Evolutionary conservation across 345 rosid species (phyloP), one percentile per base, ranked within the genome.

Genomic region (Fremontodendron californicum): DNA sequence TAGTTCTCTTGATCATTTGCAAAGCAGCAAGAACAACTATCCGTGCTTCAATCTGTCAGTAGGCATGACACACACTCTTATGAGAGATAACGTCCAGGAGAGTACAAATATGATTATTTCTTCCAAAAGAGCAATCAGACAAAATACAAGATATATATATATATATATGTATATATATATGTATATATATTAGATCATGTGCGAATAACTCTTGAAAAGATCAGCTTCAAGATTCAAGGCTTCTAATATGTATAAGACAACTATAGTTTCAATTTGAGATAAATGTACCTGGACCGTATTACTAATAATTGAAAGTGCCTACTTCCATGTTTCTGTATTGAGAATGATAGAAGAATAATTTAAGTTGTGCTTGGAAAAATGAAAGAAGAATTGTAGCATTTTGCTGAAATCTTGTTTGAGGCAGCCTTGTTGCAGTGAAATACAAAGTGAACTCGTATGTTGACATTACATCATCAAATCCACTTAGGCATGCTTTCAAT

Each of bases 11-110:
- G 80, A 93, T 90, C 97, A 91, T 91, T 64, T 89, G 84, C 55
- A 91, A 84, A 78, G 91, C 94, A 37, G 98, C 95, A 54, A 94
- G 90, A 81, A 93, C 90, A 78, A 94, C 90, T 64, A 93, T 94
- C 74, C 97, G 93, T 77, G 93, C 91, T 84, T 94, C 98, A 81
- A 91, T 90, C 97, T 94, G 88, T 82, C 79, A 61, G 57, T 66
- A 76, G 73, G 73, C 46, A 84, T 77, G 64, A 66, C 33, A 78
- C 51, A 77, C 52, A 71, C 31, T 49, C 69, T 75, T 21, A 73
- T 60, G 8, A 25, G 37, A 60, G 33, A 60, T 77, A 58, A 46
- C 76, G 46, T 62, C 57, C 40, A 12, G 37, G 27, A 40, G 23
- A 52, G 15, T 0, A 66, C 4, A 23, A n/a, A n/a, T n/a, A n/a